Percentiles rank a stretch among this genome's conserved stretches.
phyloP scores from a whole-genome alignment of 129 eudicot species.

The Tagetes erecta region DNA sequence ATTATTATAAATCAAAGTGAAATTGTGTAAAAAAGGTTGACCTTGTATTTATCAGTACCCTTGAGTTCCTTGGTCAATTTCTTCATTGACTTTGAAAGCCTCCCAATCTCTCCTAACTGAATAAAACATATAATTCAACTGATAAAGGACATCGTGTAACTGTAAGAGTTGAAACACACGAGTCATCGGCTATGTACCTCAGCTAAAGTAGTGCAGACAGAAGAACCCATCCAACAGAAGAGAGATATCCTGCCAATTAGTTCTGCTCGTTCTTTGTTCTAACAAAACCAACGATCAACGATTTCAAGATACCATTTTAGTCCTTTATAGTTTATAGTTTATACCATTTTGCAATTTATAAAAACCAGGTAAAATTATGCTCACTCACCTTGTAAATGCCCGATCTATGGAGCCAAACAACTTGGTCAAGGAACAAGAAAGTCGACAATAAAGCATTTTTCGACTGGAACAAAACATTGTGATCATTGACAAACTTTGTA shows the following conservation, averaged over 20 bases:
- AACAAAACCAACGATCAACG: slow-evolving; percentile 27
- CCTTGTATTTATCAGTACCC: slow-evolving; percentile 73
- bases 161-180: not conserved
- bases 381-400: slow-evolving; percentile 83
- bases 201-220: slow-evolving; percentile 72
- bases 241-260: slow-evolving; percentile 79
- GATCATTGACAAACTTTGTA: slow-evolving; percentile 12
- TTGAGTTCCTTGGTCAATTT: slow-evolving; percentile 83
- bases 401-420: slow-evolving; percentile 90
- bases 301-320: not conserved
- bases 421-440: slow-evolving; percentile 89
- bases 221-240: slow-evolving; percentile 93
- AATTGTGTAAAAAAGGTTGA: slow-evolving; percentile 17
- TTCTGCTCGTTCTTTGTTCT: slow-evolving; percentile 87
- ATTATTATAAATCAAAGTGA: slow-evolving; percentile 3
- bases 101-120: slow-evolving; percentile 83
- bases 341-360: slow-evolving; percentile 3
- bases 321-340: not conserved
- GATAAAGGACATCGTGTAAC: not conserved
- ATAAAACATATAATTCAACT: slow-evolving; percentile 5
- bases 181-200: slow-evolving; percentile 52
- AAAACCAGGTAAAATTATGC: not conserved
- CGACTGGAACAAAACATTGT: slow-evolving; percentile 54
- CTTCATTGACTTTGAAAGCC: slow-evolving; percentile 87
- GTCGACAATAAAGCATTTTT: slow-evolving; percentile 85